Evolutionary conservation across 352 stramenopile genomes (phyloP), one percentile per base, ranked within the genome.

Genomic region (Globisporangium solare): DNA sequence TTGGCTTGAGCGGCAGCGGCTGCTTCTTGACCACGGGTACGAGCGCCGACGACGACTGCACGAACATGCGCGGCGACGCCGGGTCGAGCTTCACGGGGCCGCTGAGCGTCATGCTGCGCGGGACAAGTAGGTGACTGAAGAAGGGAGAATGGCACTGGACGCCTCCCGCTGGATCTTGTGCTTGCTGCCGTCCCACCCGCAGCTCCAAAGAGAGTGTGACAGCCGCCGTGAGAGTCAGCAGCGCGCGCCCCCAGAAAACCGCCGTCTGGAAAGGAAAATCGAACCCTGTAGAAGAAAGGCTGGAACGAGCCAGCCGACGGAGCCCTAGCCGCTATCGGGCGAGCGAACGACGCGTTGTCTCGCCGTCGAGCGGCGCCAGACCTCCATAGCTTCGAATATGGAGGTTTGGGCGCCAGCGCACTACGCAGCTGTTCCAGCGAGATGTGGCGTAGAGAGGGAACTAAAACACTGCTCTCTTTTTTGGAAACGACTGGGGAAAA

Each of bases 1-100:
- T 58, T 24, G 63, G 58, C 52, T 67, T 62, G 49, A 63, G 49
- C 53, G 56, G 59, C 54, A 69, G 43, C 32, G 43, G 39, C 59
- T 78, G 68, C 57, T 79, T 81, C 62, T 73, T 64, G 47, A 52
- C 70, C 51, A 81, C 51, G 20, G 76, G 67, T 60, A 89, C 79
- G 22, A 92, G 63, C 43, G 81, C 73, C 42, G n/a, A 56, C 64
- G 56, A 47, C 21, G 51, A 46, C 35, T 61, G 64, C 54, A 68
- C 66, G 52, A 73, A 79, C 54, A 80, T 60, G 54, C 71, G 74
- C 43, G 60, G 68, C 50, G 63, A 54, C 32, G 63, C 51, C 32
- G 63, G 53, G 47, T 80, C 71, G 22, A 80, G 71, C 64, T 80
- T 76, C 6, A 83, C 63, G 39, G 63, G 70, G 6, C 66, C 73